phyloP scores from a whole-genome alignment of 2,329 filamentous ascomycete genomes.

The Emericellopsis cladophorae region DNA sequence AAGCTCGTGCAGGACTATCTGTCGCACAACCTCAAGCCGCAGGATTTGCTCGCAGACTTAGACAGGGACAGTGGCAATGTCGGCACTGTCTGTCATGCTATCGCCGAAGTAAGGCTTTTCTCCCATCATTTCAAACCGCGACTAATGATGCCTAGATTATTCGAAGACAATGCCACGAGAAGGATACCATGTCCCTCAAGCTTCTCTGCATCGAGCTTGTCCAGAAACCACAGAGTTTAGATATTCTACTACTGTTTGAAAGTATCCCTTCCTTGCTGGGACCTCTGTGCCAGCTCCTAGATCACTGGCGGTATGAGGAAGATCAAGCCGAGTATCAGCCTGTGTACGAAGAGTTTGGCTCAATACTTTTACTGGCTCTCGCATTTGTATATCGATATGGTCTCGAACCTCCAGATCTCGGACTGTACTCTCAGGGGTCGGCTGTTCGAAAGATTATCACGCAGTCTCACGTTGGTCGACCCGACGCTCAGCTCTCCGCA shows the following conservation, averaged over 20 bases:
- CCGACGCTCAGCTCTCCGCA: conserved; percentile 47
- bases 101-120: conserved; percentile 46
- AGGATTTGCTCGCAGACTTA: conserved; percentile 67
- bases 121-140: neutral
- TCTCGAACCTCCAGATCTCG: conserved; percentile 51
- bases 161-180: conserved; percentile 53
- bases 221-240: conserved; percentile 57
- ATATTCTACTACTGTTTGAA: conserved; percentile 65
- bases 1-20: conserved; percentile 67
- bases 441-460: conserved; percentile 57
- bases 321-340: conserved; percentile 77
- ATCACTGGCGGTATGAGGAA: conserved; percentile 71
- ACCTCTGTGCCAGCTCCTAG: conserved; percentile 62
- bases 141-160: conserved; percentile 39
- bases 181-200: conserved; percentile 73
- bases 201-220: conserved; percentile 61
- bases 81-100: conserved; percentile 68
- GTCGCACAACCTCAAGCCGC: conserved; percentile 61
- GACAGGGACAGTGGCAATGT: conserved; percentile 89
- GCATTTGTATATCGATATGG: conserved; percentile 68
- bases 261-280: conserved; percentile 57
- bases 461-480: conserved; percentile 42
- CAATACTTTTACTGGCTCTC: conserved; percentile 59
- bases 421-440: conserved; percentile 43
- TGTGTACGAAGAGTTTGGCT: conserved; percentile 76